Evolutionary conservation across 2,329 filamentous ascomycete species (phyloP).

Genomic region (Lasiodiplodia citricola): DNA sequence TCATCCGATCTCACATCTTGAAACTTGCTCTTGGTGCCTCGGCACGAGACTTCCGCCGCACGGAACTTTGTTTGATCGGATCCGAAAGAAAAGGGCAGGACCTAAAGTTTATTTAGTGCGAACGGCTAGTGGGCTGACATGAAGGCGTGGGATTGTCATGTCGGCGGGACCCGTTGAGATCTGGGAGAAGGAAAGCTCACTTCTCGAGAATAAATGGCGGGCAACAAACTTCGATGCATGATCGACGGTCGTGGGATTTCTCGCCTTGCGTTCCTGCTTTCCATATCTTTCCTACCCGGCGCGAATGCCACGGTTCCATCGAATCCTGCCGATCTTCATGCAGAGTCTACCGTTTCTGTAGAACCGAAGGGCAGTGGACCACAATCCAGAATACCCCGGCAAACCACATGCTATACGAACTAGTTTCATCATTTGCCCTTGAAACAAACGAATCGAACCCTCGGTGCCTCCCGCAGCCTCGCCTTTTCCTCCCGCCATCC

Average conservation of each 20-base stretch:
- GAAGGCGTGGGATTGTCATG: not conserved
- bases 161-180: not conserved
- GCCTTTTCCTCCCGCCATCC: not conserved
- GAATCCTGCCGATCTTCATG: conserved; percentile 2
- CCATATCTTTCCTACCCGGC: not conserved
- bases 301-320: conserved; percentile 12
- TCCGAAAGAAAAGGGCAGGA: not conserved
- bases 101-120: not conserved
- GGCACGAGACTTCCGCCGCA: not conserved
- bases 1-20: not conserved
- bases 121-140: conserved; percentile 5
- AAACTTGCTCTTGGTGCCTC: not conserved
- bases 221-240: not conserved
- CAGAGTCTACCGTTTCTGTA: not conserved
- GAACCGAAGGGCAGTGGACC: conserved; percentile 7
- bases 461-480: not conserved
- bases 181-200: not conserved
- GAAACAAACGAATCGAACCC: not conserved
- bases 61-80: not conserved
- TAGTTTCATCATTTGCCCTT: not conserved
- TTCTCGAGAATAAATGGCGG: not conserved
- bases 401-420: not conserved
- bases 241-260: not conserved
- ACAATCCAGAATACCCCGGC: not conserved
- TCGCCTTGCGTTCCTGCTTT: not conserved